Evolutionary conservation across 202 grass and related monocot species (phyloP).

Genomic region (Carex arenaria): DNA sequence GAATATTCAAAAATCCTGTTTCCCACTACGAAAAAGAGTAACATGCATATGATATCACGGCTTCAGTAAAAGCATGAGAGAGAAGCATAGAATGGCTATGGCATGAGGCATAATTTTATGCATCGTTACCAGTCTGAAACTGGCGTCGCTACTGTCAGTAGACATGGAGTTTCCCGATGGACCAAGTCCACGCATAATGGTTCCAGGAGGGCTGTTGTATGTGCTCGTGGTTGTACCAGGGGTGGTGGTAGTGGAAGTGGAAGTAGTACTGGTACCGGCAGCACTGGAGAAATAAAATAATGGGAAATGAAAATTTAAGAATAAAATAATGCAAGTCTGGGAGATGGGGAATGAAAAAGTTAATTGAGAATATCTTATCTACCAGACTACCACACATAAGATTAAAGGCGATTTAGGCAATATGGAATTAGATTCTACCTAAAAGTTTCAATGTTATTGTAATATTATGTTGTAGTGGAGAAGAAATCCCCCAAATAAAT

Average conservation of each 20-base stretch:
- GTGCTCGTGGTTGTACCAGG: slow-evolving; percentile 21
- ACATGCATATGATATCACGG: slow-evolving; percentile 23
- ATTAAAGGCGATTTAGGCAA: not conserved
- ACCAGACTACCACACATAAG: not conserved
- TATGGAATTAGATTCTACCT: slow-evolving; percentile 22
- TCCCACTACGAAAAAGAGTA: slow-evolving; percentile 21
- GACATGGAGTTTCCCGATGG: slow-evolving; percentile 43
- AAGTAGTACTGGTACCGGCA: slow-evolving; percentile 27
- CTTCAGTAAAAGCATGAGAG: slow-evolving; percentile 30
- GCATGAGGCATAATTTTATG: slow-evolving; percentile 4
- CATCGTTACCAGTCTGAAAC: slow-evolving; percentile 2
- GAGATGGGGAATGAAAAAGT: not conserved
- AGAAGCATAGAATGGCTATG: slow-evolving; percentile 23
- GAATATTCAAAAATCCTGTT: slow-evolving; percentile 24
- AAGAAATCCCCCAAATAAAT: not conserved
- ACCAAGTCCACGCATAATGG: slow-evolving; percentile 30
- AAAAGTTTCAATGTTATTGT: slow-evolving; percentile 7
- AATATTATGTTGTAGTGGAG: not conserved
- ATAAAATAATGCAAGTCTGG: not conserved
- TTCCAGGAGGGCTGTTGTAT: slow-evolving; percentile 43
- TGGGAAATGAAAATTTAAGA: not conserved
- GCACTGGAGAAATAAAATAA: slow-evolving; percentile 35
- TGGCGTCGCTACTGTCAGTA: slow-evolving; percentile 29
- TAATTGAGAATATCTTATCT: not conserved
- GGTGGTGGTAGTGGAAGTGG: not conserved